phyloP scores from a whole-genome alignment of 148 eudicot genomes.

The Diospyros lotus region DNA sequence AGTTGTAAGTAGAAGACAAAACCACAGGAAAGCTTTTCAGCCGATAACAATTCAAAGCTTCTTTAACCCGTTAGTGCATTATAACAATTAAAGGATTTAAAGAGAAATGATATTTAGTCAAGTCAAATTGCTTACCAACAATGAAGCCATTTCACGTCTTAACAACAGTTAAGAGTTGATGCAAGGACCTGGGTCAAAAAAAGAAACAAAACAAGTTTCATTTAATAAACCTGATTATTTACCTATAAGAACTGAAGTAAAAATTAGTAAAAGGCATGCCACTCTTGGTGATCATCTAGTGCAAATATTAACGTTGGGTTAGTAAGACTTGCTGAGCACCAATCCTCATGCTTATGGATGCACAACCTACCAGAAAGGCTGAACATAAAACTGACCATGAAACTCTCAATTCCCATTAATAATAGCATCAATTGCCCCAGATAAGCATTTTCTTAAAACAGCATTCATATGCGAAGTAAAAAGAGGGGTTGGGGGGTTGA shows the following conservation, averaged over 20 bases:
- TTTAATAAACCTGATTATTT: background rate
- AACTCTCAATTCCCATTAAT: too few relatives aligned
- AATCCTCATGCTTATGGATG: background rate
- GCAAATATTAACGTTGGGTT: background rate
- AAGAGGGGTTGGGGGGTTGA: background rate
- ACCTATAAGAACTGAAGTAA: background rate
- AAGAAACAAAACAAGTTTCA: background rate
- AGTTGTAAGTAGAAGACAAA: background rate
- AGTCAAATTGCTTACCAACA: constrained; percentile 20
- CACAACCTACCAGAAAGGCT: background rate
- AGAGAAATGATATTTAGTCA: background rate
- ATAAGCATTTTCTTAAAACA: background rate
- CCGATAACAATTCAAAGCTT: background rate
- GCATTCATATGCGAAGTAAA: background rate
- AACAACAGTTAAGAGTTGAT: constrained; percentile 6
- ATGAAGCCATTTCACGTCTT: constrained; percentile 20
- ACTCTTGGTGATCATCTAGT: background rate
- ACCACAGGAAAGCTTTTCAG: constrained; percentile 2
- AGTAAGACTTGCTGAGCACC: background rate
- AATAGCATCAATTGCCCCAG: too few relatives aligned
- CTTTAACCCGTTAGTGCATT: background rate
- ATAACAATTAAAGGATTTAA: background rate
- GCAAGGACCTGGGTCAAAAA: constrained; percentile 9
- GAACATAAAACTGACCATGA: too few relatives aligned
- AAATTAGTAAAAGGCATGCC: too few relatives aligned